A percentile compares a stretch with the other conserved stretches of the same genome.
Conservation (phyloP, 2,329 filamentous ascomycete species). For the Stylonectria norvegica region DNA sequence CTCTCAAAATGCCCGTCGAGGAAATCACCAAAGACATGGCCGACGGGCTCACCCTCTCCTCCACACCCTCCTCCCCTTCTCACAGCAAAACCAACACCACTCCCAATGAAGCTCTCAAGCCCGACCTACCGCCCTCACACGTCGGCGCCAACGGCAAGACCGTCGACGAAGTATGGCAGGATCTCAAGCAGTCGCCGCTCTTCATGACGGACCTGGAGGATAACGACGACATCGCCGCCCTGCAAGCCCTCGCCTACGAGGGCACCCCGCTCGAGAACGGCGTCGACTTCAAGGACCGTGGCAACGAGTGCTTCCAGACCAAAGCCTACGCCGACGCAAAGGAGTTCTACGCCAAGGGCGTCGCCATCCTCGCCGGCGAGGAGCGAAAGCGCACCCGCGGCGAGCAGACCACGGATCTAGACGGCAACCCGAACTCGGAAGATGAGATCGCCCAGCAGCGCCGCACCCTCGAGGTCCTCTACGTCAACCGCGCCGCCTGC, state of each 20-base stretch:
- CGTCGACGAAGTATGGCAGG: constrained; percentile 53
- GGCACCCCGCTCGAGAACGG: constrained; percentile 82
- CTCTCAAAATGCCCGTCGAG: constrained; percentile 40
- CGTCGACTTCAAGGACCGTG: constrained; percentile 81
- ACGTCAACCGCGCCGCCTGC: constrained; percentile 85
- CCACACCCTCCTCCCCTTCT: constrained; percentile 1
- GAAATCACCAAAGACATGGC: constrained; percentile 42
- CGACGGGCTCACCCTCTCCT: constrained; percentile 21
- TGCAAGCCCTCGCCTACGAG: constrained; percentile 89
- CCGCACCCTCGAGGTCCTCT: constrained; percentile 68
- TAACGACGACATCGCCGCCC: constrained; percentile 81
- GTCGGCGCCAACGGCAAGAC: constrained; percentile 43
- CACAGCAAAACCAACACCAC: constrained; percentile 1
- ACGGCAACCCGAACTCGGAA: constrained; percentile 37
- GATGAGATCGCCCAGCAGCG: constrained; percentile 60
- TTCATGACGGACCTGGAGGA: constrained; percentile 96
- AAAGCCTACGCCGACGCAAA: constrained; percentile 77
- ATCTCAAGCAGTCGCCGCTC: constrained; percentile 65
- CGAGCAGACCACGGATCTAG: constrained; percentile 29
- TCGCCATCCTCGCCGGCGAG: constrained; percentile 66
- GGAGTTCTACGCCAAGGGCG: constrained; percentile 88
- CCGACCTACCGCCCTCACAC: constrained; percentile 46
- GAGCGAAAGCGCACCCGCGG: constrained; percentile 51
- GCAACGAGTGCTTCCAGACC: constrained; percentile 79
- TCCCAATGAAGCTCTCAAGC: constrained; percentile 31